Percentiles rank a stretch among this genome's conserved stretches.
phyloP scores from a whole-genome alignment of 331 rosid species.

The Rhamnella rubrinervis region DNA sequence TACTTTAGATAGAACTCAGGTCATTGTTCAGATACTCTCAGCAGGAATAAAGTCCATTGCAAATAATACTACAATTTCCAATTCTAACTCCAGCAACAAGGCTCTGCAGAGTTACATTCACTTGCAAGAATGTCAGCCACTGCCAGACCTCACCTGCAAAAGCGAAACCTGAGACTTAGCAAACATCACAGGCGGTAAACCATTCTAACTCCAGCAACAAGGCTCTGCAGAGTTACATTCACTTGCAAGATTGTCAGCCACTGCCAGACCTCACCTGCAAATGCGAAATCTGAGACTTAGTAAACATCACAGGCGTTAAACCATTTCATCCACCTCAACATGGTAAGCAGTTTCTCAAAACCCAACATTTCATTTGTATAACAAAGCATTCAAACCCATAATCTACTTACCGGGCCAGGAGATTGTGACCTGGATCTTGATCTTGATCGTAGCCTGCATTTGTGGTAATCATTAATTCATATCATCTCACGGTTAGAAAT shows the following conservation, averaged over 20 bases:
- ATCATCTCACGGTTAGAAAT: neutral
- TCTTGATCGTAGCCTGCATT: slow-evolving; percentile 56
- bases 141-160: slow-evolving; percentile 65
- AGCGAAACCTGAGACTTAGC: slow-evolving; percentile 6
- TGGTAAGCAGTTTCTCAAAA: too few relatives aligned
- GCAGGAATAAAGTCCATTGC: too few relatives aligned
- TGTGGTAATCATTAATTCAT: slow-evolving; percentile 6
- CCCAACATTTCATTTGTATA: too few relatives aligned
- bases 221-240: neutral
- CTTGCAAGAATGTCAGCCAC: slow-evolving; percentile 41
- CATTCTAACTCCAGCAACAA: neutral
- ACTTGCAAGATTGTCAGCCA: slow-evolving; percentile 35
- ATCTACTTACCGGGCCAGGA: slow-evolving; percentile 59
- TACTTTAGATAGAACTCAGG: too few relatives aligned
- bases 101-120: neutral
- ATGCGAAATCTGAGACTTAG: slow-evolving; percentile 13
- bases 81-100: slow-evolving; percentile 1
- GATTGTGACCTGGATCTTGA: slow-evolving; percentile 53
- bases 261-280: slow-evolving; percentile 68
- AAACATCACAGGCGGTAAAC: neutral
- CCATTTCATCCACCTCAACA: too few relatives aligned
- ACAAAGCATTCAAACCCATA: neutral
- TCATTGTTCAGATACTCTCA: too few relatives aligned
- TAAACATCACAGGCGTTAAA: neutral
- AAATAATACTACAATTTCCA: neutral